These are phyloP conservation scores for Ogataea pini DNA, from an alignment of 805 yeast species.

Conservation along the genomic window DNA sequence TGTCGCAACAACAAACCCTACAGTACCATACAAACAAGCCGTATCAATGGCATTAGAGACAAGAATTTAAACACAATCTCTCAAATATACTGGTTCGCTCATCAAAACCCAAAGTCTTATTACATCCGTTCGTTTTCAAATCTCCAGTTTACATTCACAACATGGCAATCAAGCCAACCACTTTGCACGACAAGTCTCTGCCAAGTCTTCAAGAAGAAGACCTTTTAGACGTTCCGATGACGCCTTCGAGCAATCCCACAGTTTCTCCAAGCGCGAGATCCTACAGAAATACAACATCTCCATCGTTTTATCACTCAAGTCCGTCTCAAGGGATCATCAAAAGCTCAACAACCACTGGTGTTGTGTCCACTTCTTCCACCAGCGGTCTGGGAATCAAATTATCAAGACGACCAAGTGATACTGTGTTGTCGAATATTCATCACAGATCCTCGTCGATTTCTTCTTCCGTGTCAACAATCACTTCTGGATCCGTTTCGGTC, in stretches of 20 bases:
- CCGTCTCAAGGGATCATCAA: constrained; percentile 6
- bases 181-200: constrained; percentile 9
- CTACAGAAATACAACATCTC: background rate
- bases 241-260: constrained; percentile 9
- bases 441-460: constrained; percentile 16
- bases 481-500: constrained; percentile 4
- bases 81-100: no score
- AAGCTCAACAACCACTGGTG: constrained; percentile 5
- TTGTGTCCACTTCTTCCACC: constrained; percentile 3
- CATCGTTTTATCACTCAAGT: background rate
- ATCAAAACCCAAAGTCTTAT: background rate
- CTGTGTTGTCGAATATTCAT: constrained; percentile 17
- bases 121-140: background rate
- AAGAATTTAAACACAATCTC: background rate
- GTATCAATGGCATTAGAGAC: background rate
- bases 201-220: constrained; percentile 23
- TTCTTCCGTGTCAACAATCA: constrained; percentile 11
- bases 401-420: constrained; percentile 31
- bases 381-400: constrained; percentile 29
- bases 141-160: background rate
- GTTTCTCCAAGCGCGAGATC: constrained; percentile 4
- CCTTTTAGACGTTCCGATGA: constrained; percentile 25
- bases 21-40: no score
- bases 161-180: constrained; percentile 2
- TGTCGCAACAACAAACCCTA: no score